phyloP scores from a whole-genome alignment of 257 asterid genomes.

The Nicotiana sylvestris region DNA sequence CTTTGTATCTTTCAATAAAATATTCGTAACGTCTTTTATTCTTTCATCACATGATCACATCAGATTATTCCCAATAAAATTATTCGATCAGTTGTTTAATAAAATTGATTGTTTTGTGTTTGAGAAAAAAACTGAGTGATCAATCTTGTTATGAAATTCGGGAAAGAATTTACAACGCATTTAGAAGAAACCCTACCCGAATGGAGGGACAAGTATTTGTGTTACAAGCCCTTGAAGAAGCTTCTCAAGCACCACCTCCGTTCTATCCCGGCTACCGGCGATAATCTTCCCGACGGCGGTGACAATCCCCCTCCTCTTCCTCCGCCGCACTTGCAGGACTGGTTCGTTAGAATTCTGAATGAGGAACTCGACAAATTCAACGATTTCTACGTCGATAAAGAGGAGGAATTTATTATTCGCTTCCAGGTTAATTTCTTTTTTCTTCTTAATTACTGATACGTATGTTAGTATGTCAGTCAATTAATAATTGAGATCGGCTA shows the following conservation, averaged over 20 bases:
- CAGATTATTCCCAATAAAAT: not conserved
- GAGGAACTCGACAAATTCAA: conserved; percentile 84
- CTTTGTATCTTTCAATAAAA: not conserved
- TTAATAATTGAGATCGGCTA: not conserved
- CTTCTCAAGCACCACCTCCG: conserved; percentile 44
- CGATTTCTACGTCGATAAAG: conserved; percentile 95
- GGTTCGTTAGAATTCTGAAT: conserved; percentile 64
- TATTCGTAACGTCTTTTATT: not conserved
- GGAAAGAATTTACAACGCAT: conserved; percentile 67
- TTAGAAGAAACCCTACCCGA: conserved; percentile 79
- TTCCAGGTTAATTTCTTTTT: conserved; percentile 47
- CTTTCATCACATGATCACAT: not conserved
- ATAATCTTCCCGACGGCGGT: conserved; percentile 15
- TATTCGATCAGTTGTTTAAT: not conserved
- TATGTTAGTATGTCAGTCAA: not conserved
- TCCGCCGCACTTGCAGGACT: conserved; percentile 39
- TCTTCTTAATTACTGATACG: not conserved
- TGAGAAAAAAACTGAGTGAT: not conserved
- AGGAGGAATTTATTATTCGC: conserved; percentile 83
- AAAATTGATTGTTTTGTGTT: not conserved
- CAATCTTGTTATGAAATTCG: conserved; percentile 62
- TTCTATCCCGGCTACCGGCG: conserved; percentile 20
- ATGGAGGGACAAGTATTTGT: conserved; percentile 85
- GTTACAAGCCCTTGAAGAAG: conserved; percentile 86
- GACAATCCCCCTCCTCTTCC: conserved; percentile 1